These are phyloP conservation scores for Diaporthe ilicicola DNA, from an alignment of 2,329 filamentous ascomycete species.

Conservation along the genomic window DNA sequence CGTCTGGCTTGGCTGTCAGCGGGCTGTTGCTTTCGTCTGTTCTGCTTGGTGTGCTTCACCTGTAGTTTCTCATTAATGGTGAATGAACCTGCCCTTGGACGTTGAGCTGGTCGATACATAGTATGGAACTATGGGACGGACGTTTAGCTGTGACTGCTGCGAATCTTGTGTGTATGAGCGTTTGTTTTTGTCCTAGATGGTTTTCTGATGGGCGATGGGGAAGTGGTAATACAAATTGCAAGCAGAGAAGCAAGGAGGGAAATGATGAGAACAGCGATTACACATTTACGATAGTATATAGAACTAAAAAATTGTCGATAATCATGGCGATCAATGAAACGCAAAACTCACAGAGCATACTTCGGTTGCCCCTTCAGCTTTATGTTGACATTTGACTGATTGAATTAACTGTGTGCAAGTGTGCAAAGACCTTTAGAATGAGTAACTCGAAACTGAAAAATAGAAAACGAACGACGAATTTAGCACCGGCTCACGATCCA, in stretches of 20 bases:
- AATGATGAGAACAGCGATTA: no score
- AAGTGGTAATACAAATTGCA: background rate
- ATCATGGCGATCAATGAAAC: no score
- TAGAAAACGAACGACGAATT: background rate
- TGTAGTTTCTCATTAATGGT: background rate
- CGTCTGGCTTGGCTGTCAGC: background rate
- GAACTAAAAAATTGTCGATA: no score
- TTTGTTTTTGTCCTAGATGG: background rate
- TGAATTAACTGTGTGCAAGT: no score
- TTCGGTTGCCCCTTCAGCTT: no score
- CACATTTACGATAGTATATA: no score
- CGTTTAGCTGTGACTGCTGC: background rate
- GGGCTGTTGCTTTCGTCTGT: conserved; percentile 21
- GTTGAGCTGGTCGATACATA: background rate
- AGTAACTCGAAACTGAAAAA: background rate
- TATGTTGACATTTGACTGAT: no score
- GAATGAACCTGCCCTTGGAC: background rate
- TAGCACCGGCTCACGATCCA: conserved; percentile 7
- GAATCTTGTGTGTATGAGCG: background rate
- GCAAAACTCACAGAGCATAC: no score
- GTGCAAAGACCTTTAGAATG: no score
- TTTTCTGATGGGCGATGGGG: background rate
- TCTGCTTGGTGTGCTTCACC: conserved; percentile 3
- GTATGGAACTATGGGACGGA: background rate
- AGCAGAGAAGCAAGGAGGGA: no score